A percentile compares a stretch with the other conserved stretches of the same genome.
phyloP scores from a whole-genome alignment of 106 monocot species.

The Agapanthus africanus region DNA sequence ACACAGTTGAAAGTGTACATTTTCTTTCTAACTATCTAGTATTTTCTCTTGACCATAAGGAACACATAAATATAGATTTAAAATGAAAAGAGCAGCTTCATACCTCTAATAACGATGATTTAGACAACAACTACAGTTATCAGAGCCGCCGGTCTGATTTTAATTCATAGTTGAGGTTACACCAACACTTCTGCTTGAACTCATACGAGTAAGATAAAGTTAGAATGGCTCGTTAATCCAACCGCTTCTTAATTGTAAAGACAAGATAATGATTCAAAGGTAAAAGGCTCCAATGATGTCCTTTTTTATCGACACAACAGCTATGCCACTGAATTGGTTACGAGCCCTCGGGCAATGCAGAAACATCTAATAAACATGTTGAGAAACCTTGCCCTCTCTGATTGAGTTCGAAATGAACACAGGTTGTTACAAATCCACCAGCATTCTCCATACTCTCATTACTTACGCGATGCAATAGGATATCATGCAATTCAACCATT shows the following conservation, averaged over 20 bases:
- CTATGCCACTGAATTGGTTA: constrained; percentile 76
- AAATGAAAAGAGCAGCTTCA: too few relatives aligned
- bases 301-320: constrained; percentile 49
- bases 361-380: constrained; percentile 63
- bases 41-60: too few relatives aligned
- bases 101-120: too few relatives aligned
- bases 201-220: too few relatives aligned
- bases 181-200: too few relatives aligned
- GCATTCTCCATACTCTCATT: constrained; percentile 1
- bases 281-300: constrained; percentile 43
- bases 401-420: constrained; percentile 33
- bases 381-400: constrained; percentile 50
- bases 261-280: constrained; percentile 31
- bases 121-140: too few relatives aligned
- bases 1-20: too few relatives aligned
- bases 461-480: constrained; percentile 20
- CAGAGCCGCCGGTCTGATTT: too few relatives aligned
- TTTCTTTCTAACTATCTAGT: too few relatives aligned
- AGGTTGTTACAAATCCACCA: constrained; percentile 25
- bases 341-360: constrained; percentile 55
- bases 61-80: too few relatives aligned
- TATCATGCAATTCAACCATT: constrained; percentile 31
- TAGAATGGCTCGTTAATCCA: too few relatives aligned
- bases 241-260: constrained; percentile 44
- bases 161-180: too few relatives aligned